These are phyloP conservation scores for Conticribra guillardii DNA, from an alignment of 108 stramenopile species.

Conservation along the genomic window DNA sequence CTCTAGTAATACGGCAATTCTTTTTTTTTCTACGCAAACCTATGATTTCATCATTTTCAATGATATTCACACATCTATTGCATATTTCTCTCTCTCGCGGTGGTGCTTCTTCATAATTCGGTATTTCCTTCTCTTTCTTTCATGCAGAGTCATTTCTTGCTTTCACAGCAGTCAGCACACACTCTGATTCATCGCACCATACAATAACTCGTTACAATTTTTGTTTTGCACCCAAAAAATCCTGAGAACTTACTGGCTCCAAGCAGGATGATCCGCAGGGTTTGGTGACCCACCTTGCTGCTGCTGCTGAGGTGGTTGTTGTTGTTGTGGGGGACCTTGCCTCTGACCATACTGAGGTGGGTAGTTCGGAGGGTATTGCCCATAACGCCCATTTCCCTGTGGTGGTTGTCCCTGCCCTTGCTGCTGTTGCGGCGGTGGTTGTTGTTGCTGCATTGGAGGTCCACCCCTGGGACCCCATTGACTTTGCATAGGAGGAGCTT, in stretches of 20 bases:
- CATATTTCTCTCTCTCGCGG: no score
- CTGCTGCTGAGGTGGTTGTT: conserved; percentile 25
- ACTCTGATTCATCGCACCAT: no score
- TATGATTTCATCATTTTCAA: no score
- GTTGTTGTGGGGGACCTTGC: conserved; percentile 11
- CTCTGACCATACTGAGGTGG: conserved; percentile 16
- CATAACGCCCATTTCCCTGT: conserved; percentile 14
- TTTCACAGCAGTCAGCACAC: no score
- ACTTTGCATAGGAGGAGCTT: conserved; percentile 50
- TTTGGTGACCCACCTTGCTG: conserved; percentile 9
- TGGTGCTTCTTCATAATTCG: no score
- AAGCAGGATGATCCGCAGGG: conserved; percentile 43
- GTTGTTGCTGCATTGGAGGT: conserved; percentile 20
- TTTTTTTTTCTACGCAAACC: no score
- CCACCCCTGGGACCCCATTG: conserved; percentile 36
- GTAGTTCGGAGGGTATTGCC: conserved; percentile 36
- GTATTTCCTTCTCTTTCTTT: no score
- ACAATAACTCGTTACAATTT: no score
- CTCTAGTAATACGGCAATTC: no score
- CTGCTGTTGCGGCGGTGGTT: conserved; percentile 17
- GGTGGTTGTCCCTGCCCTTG: conserved; percentile 6
- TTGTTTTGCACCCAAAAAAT: no score
- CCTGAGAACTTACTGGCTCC: conserved; percentile 57
- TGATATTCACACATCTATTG: no score
- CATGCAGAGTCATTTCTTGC: no score